A percentile compares a stretch with the other conserved stretches of the same genome.
Evolutionary conservation across 768 basidiomycete species (phyloP).

Genomic region (Termitomyces sp.): DNA sequence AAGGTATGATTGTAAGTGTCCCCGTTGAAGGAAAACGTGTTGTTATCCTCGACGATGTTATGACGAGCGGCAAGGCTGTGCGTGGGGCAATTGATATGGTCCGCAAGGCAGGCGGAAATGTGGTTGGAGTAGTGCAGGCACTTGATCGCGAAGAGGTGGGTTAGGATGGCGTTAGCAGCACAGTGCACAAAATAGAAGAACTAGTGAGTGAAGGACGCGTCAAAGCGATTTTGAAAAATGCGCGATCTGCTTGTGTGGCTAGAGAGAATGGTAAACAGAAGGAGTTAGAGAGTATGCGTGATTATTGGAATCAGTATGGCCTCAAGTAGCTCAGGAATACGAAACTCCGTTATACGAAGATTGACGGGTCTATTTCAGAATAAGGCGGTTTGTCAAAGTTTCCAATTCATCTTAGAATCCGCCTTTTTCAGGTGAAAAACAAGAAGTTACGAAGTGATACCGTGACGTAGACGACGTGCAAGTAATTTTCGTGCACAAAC

Average conservation of each 20-base stretch:
- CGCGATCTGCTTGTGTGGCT: conserved; percentile 82
- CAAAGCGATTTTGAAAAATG: conserved; percentile 78
- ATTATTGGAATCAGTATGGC: conserved; percentile 73
- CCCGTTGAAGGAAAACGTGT: conserved; percentile 77
- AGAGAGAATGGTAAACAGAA: conserved; percentile 58
- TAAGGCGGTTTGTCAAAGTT: neutral
- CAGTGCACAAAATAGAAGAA: conserved; percentile 77
- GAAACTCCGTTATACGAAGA: neutral
- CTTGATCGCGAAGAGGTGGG: conserved; percentile 88
- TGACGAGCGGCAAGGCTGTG: conserved; percentile 89
- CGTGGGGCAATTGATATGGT: conserved; percentile 79
- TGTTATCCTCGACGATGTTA: conserved; percentile 92
- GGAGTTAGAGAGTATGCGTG: conserved; percentile 67
- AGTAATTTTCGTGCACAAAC: neutral
- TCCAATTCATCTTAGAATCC: neutral
- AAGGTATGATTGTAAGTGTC: conserved; percentile 86
- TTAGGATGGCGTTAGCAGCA: conserved; percentile 59
- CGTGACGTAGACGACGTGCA: neutral
- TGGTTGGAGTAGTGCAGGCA: conserved; percentile 84
- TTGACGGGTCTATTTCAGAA: neutral
- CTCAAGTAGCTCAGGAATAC: conserved; percentile 30
- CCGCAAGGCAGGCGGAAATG: conserved; percentile 60
- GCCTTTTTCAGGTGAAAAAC: neutral
- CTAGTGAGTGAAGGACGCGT: conserved; percentile 71
- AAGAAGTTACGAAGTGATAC: neutral